A percentile compares a stretch with the other conserved stretches of the same genome.
These are phyloP conservation scores for Debaryomyces udenii DNA, from an alignment of 1,139 yeast genomes.

Conservation along the genomic window DNA sequence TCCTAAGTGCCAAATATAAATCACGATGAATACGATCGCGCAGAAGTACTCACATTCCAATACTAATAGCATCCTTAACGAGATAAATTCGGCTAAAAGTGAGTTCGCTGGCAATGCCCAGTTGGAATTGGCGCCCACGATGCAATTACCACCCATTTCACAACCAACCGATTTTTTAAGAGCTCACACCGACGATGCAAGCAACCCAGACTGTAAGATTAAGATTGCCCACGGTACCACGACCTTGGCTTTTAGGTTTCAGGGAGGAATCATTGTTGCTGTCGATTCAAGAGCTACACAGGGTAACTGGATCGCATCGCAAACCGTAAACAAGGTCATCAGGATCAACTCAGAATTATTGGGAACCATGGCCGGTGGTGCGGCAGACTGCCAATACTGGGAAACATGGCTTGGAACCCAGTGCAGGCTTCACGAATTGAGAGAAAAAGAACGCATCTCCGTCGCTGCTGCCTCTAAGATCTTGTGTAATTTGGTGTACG, in stretches of 20 bases:
- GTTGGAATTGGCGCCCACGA: constrained; percentile 60
- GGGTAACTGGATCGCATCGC: constrained; percentile 98
- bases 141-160: constrained; percentile 80
- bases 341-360: constrained; percentile 92
- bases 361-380: constrained; percentile 99
- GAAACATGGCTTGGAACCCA: constrained; percentile 98
- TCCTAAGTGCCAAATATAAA: neutral
- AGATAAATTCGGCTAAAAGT: constrained; percentile 31
- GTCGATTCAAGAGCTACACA: constrained; percentile 99
- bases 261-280: constrained; percentile 95
- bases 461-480: constrained; percentile 98
- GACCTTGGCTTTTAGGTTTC: constrained; percentile 91
- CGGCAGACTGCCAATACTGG: constrained; percentile 99
- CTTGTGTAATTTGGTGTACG: constrained; percentile 84
- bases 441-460: constrained; percentile 91
- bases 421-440: constrained; percentile 90
- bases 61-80: constrained; percentile 31
- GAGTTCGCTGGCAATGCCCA: constrained; percentile 27
- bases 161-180: constrained; percentile 93
- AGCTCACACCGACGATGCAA: constrained; percentile 96
- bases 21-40: constrained; percentile 45
- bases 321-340: constrained; percentile 95
- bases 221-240: constrained; percentile 99
- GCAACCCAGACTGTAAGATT: constrained; percentile 91
- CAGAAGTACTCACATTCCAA: constrained; percentile 40